Conservation (phyloP, 2,329 filamentous ascomycete species). For the Tothia fuscella region DNA sequence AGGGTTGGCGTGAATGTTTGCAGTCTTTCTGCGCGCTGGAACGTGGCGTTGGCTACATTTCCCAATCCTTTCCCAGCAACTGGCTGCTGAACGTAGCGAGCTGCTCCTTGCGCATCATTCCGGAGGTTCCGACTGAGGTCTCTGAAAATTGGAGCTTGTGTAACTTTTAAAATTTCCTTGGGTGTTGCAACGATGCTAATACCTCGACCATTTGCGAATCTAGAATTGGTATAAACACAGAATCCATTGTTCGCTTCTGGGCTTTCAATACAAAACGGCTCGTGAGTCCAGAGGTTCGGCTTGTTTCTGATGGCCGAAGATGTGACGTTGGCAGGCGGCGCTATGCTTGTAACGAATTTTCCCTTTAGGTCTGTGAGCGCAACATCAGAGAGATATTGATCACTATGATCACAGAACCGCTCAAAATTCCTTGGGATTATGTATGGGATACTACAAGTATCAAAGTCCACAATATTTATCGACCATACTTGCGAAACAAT, state of each 20-base stretch:
- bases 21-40: constrained; percentile 5
- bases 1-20: constrained; percentile 5
- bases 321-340: constrained; percentile 2
- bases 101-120: background rate
- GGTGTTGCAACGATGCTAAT: constrained; percentile 9
- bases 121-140: background rate
- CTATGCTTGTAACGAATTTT: background rate
- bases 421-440: constrained; percentile 1
- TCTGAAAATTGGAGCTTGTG: background rate
- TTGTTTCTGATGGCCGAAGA: background rate
- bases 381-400: constrained; percentile 1
- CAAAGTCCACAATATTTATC: constrained; percentile 8
- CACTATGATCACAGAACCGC: constrained; percentile 4
- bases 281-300: constrained; percentile 9
- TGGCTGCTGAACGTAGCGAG: background rate
- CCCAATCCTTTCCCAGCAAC: constrained; percentile 10
- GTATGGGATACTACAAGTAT: constrained; percentile 2
- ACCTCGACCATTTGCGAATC: constrained; percentile 11
- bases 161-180: background rate
- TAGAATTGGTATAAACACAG: constrained; percentile 11
- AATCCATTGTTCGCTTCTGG: constrained; percentile 8
- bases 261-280: constrained; percentile 11
- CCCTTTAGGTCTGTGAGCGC: background rate
- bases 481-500: background rate
- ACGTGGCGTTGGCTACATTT: constrained; percentile 4